phyloP scores from a whole-genome alignment of 495 filamentous ascomycete species.

The Peziza echinospora region DNA sequence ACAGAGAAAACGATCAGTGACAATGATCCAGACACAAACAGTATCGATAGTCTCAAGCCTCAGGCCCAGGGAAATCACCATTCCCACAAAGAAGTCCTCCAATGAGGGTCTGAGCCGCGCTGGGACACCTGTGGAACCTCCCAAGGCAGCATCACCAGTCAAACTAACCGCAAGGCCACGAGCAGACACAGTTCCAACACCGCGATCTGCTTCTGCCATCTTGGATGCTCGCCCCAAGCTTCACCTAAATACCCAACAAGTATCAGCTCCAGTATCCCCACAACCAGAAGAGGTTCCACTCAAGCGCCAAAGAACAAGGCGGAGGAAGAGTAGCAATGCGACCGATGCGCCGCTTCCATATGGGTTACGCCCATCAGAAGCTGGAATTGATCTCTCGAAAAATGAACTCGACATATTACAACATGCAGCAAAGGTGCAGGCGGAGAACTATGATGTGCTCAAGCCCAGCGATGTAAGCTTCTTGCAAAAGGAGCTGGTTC shows the following conservation, averaged over 20 bases:
- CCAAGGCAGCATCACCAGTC: no score
- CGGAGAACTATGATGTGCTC: conserved; percentile 45
- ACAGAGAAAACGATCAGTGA: no score
- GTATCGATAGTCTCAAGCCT: no score
- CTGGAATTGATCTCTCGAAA: conserved; percentile 25
- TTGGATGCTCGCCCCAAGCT: background rate
- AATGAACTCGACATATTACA: conserved; percentile 33
- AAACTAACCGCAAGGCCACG: no score
- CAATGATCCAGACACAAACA: no score
- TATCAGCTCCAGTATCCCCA: no score
- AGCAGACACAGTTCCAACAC: conserved; percentile 11
- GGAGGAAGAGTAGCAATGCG: conserved; percentile 23
- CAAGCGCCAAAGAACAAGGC: conserved; percentile 18
- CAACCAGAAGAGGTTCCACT: conserved; percentile 10
- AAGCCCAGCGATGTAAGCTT: conserved; percentile 41
- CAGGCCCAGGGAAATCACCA: no score
- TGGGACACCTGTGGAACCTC: no score
- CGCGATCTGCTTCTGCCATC: background rate
- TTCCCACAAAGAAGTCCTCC: conserved; percentile 2
- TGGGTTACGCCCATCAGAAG: conserved; percentile 34
- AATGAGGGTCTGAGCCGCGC: background rate
- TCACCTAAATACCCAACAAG: background rate
- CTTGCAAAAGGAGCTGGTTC: conserved; percentile 45
- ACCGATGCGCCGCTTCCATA: conserved; percentile 34
- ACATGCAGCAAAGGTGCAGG: conserved; percentile 41